Percentiles rank a stretch among this genome's conserved stretches.
phyloP scores from a whole-genome alignment of 345 rosid species.

The Hypericum perforatum region DNA sequence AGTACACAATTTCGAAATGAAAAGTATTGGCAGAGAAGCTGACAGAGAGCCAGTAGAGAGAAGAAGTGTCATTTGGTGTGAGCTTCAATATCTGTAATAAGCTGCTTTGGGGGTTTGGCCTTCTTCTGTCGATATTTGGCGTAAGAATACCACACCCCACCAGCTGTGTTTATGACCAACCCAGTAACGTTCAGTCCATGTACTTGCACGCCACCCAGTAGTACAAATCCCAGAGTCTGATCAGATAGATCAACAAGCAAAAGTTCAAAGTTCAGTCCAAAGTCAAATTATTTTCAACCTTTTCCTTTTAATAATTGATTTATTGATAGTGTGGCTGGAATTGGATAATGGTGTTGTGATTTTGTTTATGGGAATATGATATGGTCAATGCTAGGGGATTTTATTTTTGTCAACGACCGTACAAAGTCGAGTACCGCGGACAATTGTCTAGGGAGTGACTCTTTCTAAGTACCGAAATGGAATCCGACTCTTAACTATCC shows the following conservation, averaged over 20 bases:
- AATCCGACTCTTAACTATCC: too few species aligned
- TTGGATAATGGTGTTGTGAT: too few species aligned
- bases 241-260: constrained; percentile 1
- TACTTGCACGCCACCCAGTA: constrained; percentile 89
- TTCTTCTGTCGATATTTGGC: constrained; percentile 75
- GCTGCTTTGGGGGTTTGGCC: constrained; percentile 39
- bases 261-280: neutral
- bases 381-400: neutral
- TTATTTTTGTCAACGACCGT: neutral
- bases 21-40: too few species aligned
- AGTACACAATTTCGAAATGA: too few species aligned
- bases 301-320: too few species aligned
- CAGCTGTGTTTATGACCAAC: constrained; percentile 75
- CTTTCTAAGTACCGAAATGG: too few species aligned
- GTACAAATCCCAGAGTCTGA: constrained; percentile 81
- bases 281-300: too few species aligned
- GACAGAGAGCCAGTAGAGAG: too few species aligned
- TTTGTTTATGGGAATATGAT: neutral
- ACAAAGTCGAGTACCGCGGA: neutral
- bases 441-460: too few species aligned
- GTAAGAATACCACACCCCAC: constrained; percentile 90
- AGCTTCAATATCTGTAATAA: constrained; percentile 51
- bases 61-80: constrained; percentile 31
- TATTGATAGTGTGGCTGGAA: too few species aligned
- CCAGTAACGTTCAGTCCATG: constrained; percentile 81